Conservation (phyloP, 257 asterid species). For the Knoxia roxburghii region DNA sequence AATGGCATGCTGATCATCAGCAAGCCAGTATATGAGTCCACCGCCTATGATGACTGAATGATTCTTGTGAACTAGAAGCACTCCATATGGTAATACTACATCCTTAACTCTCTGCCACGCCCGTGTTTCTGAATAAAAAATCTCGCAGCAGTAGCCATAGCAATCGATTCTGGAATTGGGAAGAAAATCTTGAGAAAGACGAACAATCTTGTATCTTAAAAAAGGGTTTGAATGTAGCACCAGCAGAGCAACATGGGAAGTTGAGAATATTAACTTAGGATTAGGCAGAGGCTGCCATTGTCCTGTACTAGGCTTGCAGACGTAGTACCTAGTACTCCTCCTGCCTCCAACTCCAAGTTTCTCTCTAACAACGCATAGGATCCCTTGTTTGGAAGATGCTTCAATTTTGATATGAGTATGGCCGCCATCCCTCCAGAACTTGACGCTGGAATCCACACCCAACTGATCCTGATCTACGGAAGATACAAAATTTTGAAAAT, state of each 20-base stretch:
- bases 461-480: background rate
- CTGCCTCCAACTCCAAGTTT: too few relatives aligned
- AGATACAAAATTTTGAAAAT: background rate
- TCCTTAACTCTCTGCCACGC: conserved; percentile 13
- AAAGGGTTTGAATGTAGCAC: conserved; percentile 14
- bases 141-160: conserved; percentile 5
- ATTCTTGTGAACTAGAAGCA: accelerated
- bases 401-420: background rate
- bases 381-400: conserved; percentile 24
- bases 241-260: conserved; percentile 5
- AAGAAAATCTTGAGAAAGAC: background rate
- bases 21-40: conserved; percentile 12
- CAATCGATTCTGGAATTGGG: background rate
- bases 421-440: background rate
- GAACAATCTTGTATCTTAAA: conserved; percentile 24
- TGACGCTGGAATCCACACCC: background rate
- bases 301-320: conserved; percentile 23
- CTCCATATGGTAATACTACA: background rate
- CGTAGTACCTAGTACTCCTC: background rate
- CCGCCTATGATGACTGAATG: background rate
- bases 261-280: background rate
- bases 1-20: conserved; percentile 1
- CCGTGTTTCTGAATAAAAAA: conserved; percentile 24
- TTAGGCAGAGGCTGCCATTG: conserved; percentile 27
- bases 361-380: conserved; percentile 12